phyloP scores from a whole-genome alignment of 2,329 filamentous ascomycete genomes.

The Passalora sequoiae region DNA sequence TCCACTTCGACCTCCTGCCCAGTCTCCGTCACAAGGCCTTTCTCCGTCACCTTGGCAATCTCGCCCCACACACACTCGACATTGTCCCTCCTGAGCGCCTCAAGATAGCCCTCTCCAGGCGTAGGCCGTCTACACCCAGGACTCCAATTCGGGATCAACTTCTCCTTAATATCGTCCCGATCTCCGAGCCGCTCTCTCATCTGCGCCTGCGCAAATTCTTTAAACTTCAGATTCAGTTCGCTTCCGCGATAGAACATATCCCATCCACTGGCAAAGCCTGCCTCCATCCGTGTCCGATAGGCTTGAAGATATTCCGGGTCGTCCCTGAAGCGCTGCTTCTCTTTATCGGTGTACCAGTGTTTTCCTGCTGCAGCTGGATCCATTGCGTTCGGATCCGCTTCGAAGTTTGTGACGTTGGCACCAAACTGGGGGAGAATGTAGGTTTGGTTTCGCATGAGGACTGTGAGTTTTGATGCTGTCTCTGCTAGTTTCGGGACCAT shows the following conservation, averaged over 20 bases:
- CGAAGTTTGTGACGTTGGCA: slow-evolving; percentile 19
- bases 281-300: slow-evolving; percentile 35
- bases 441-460: slow-evolving; percentile 33
- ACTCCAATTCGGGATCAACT: slow-evolving; percentile 59
- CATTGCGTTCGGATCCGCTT: slow-evolving; percentile 18
- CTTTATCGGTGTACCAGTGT: slow-evolving; percentile 29
- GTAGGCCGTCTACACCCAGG: slow-evolving; percentile 62
- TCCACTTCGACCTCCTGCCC: slow-evolving; percentile 25
- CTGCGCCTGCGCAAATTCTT: slow-evolving; percentile 14
- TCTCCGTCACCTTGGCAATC: slow-evolving; percentile 21
- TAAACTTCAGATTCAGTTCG: slow-evolving; percentile 16
- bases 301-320: slow-evolving; percentile 31
- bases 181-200: slow-evolving; percentile 51
- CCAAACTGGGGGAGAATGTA: slow-evolving; percentile 32
- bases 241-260: slow-evolving; percentile 21
- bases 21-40: slow-evolving; percentile 22
- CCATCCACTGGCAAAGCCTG: slow-evolving; percentile 21
- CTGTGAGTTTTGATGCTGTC: slow-evolving; percentile 27
- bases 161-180: slow-evolving; percentile 52
- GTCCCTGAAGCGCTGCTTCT: slow-evolving; percentile 29
- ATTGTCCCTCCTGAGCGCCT: slow-evolving; percentile 30
- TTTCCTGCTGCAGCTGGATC: slow-evolving; percentile 23
- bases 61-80: slow-evolving; percentile 23
- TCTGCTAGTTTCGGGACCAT: slow-evolving; percentile 33
- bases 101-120: slow-evolving; percentile 38